Percentiles rank a stretch among this genome's conserved stretches.
phyloP scores from a whole-genome alignment of 257 asterid species.

The Salvia miltiorrhiza region DNA sequence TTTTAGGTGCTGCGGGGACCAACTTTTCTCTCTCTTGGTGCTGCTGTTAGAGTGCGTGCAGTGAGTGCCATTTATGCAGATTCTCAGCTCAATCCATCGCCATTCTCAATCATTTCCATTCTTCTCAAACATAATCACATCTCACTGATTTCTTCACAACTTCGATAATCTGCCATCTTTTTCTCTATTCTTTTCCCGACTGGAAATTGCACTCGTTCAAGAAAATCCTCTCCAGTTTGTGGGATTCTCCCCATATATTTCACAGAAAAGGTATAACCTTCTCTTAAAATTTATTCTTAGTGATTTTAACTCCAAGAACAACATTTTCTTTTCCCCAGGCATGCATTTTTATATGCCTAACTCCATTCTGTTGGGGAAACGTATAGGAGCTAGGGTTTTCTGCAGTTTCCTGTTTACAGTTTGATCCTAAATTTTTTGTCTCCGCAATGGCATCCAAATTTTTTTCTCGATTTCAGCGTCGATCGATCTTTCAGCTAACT shows the following conservation, averaged over 20 bases:
- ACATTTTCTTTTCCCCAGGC: not conserved
- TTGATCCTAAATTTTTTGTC: not conserved
- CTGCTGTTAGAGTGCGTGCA: not conserved
- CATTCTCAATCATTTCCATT: not conserved
- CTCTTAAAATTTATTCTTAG: too few relatives aligned
- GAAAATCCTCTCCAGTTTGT: not conserved
- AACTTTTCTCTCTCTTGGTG: not conserved
- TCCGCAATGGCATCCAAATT: slow-evolving; percentile 1
- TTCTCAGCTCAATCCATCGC: not conserved
- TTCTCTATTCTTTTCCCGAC: not conserved
- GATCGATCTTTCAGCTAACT: not conserved
- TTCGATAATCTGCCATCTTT: not conserved
- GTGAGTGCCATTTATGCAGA: not conserved
- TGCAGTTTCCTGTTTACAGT: not conserved
- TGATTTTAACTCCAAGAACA: too few relatives aligned
- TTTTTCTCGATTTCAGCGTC: not conserved
- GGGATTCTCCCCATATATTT: not conserved
- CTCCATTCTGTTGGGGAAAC: too few relatives aligned
- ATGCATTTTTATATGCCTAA: not conserved
- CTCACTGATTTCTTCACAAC: not conserved
- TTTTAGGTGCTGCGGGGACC: not conserved
- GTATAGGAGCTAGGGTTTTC: slow-evolving; percentile 16
- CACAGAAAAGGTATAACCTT: not conserved
- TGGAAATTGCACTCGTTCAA: not conserved
- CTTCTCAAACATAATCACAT: not conserved